A percentile compares a stretch with the other conserved stretches of the same genome.
phyloP scores from a whole-genome alignment of 1,284 basidiomycete species.

The Tilletia walkeri region DNA sequence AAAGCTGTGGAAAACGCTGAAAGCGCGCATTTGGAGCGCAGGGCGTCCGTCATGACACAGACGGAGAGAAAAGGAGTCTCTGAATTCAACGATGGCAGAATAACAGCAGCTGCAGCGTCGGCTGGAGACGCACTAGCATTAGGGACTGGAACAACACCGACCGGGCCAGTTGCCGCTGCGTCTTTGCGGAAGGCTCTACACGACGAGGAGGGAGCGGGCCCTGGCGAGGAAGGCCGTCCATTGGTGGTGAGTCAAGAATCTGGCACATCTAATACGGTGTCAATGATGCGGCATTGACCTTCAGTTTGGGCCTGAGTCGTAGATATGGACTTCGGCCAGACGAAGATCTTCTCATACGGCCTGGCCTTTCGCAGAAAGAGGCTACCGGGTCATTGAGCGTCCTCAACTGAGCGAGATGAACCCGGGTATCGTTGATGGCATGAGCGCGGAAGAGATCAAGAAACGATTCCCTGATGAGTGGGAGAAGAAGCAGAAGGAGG shows the following conservation, averaged over 20 bases:
- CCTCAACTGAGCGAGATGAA: conserved; percentile 97
- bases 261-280: background rate
- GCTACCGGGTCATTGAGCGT: conserved; percentile 77
- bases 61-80: conserved; percentile 19
- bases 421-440: conserved; percentile 76
- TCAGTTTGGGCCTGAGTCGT: too few relatives aligned
- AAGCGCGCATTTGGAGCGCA: conserved; percentile 23
- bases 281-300: background rate
- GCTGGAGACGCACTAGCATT: background rate
- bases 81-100: background rate
- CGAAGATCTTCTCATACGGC: conserved; percentile 90
- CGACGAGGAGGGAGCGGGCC: conserved; percentile 56
- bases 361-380: conserved; percentile 78
- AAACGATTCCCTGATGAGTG: conserved; percentile 90
- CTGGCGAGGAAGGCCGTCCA: conserved; percentile 73
- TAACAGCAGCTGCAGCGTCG: background rate
- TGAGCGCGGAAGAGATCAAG: conserved; percentile 83
- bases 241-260: conserved; percentile 48
- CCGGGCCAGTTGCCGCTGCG: background rate
- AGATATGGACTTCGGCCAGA: conserved; percentile 88
- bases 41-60: conserved; percentile 21
- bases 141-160: background rate
- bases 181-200: conserved; percentile 37
- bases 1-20: conserved; percentile 29
- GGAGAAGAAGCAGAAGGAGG: conserved; percentile 81